Base-by-base conservation (phyloP, 805 yeast species). In the Candida vaughaniae region DNA sequence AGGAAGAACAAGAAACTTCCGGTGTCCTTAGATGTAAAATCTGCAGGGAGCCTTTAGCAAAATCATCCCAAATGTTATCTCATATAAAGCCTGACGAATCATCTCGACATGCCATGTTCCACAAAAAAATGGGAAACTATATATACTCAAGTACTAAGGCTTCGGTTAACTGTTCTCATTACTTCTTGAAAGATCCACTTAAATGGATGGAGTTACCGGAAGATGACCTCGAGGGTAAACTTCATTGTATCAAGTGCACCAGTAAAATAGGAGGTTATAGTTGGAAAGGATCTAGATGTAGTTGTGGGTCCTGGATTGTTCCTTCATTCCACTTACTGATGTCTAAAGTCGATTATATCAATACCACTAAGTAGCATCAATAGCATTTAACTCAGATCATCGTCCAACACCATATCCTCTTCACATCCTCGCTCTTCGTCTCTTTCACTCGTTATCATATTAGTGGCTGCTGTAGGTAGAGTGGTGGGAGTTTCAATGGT, bases 281-380 rank as follows among this genome's bases (percentile, higher is more conserved):
- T 44, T 93, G 99, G 99, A 85, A 82, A 52, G 99, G 99, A 0
- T 79, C 91, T 2, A 68, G 95, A 50, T 93, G 99, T 59, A 79
- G 93, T 40, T 93, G 99, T 60, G 97, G 97, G 2, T 79, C 78
- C 50, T 93, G 99, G 99, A 82, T 91, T 71, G 75, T 87, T 7
- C 99, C 99, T 0, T 95, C 95, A 1, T 73, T 93, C 42, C 87
- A 85, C 56, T 60, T 93, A 38, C 89, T 82, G 57, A 69, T 80
- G 19, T 83, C 89, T 5, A 85, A 86, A 56, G 91, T 87, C 4
- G 97, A 91, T 22, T 55, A 77, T 78, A 27, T 30, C 9, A 36
- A 31, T 53, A 36, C 23, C 23, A 20, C 23, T 20, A 20, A n/a
- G n/a, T n/a, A n/a, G n/a, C n/a, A n/a, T n/a, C n/a, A n/a, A n/a